Evolutionary conservation across 805 yeast genomes (phyloP).

Genomic region (Blastobotrys robertii): DNA sequence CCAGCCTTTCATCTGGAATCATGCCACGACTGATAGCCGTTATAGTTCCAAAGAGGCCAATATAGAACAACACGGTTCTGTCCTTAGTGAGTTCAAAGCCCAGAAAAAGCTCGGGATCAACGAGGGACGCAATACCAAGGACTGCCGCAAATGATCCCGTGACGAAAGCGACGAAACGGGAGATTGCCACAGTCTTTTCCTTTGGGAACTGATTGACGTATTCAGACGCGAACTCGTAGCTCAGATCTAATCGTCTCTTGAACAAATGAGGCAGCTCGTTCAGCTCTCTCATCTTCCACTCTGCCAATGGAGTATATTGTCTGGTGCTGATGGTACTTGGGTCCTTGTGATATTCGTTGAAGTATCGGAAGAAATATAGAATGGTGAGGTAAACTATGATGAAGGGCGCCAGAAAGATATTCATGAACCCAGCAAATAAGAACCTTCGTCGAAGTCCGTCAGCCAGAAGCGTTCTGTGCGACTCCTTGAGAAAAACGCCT

Average conservation of each 20-base stretch:
- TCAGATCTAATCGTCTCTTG: constrained; percentile 63
- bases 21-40: constrained; percentile 77
- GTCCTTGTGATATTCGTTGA: constrained; percentile 82
- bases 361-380: constrained; percentile 79
- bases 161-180: constrained; percentile 59
- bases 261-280: constrained; percentile 90
- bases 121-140: constrained; percentile 60
- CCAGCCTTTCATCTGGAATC: constrained; percentile 51
- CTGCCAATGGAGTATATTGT: constrained; percentile 88
- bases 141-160: constrained; percentile 88
- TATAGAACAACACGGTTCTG: constrained; percentile 74
- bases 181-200: constrained; percentile 46
- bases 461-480: constrained; percentile 55
- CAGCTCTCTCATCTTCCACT: constrained; percentile 90
- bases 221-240: constrained; percentile 68
- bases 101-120: constrained; percentile 86
- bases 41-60: constrained; percentile 77
- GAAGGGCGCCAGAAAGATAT: constrained; percentile 75
- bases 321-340: constrained; percentile 77
- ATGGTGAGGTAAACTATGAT: constrained; percentile 73
- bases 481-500: constrained; percentile 57
- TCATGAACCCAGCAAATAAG: constrained; percentile 78
- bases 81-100: constrained; percentile 82
- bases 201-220: constrained; percentile 91
- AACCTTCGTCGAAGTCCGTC: constrained; percentile 70